A percentile compares a stretch with the other conserved stretches of the same genome.
Evolutionary conservation across 2,329 filamentous ascomycete species (phyloP).

Genomic region (Fusarium gaditjirri): DNA sequence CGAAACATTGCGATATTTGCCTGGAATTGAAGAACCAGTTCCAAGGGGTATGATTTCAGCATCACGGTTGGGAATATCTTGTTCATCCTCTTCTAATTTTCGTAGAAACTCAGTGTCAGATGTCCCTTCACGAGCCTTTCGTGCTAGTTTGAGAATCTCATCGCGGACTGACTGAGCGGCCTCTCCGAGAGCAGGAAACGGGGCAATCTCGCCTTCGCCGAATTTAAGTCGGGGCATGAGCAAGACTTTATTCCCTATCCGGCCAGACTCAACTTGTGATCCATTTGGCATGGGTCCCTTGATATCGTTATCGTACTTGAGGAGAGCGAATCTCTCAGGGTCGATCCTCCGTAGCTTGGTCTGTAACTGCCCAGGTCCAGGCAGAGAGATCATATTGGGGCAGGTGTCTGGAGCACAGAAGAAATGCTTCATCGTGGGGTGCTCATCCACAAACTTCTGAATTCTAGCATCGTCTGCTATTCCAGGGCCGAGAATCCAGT

Average conservation of each 20-base stretch:
- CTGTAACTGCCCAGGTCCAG: slow-evolving; percentile 72
- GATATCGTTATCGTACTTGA: slow-evolving; percentile 68
- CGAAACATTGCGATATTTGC: slow-evolving; percentile 95
- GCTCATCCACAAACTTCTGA: slow-evolving; percentile 74
- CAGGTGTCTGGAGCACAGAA: slow-evolving; percentile 79
- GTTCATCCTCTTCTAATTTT: slow-evolving; percentile 62
- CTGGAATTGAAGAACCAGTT: slow-evolving; percentile 89
- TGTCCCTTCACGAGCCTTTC: slow-evolving; percentile 56
- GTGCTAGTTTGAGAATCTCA: slow-evolving; percentile 64
- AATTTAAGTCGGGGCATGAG: slow-evolving; percentile 60
- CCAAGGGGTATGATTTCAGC: slow-evolving; percentile 88
- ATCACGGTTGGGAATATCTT: slow-evolving; percentile 77
- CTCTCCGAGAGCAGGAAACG: slow-evolving; percentile 58
- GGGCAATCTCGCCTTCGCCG: slow-evolving; percentile 58
- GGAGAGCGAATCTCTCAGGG: slow-evolving; percentile 76
- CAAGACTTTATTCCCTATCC: slow-evolving; percentile 56
- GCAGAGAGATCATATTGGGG: slow-evolving; percentile 78
- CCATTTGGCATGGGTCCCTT: slow-evolving; percentile 37
- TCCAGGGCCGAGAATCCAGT: slow-evolving; percentile 83
- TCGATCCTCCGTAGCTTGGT: slow-evolving; percentile 79
- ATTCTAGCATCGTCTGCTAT: slow-evolving; percentile 72
- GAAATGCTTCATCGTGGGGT: slow-evolving; percentile 74
- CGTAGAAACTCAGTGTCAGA: slow-evolving; percentile 58
- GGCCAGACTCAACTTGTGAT: slow-evolving; percentile 52
- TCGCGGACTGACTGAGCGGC: slow-evolving; percentile 54